Conservation (phyloP, 129 eudicot species). For the Gnaphalium uliginosum region DNA sequence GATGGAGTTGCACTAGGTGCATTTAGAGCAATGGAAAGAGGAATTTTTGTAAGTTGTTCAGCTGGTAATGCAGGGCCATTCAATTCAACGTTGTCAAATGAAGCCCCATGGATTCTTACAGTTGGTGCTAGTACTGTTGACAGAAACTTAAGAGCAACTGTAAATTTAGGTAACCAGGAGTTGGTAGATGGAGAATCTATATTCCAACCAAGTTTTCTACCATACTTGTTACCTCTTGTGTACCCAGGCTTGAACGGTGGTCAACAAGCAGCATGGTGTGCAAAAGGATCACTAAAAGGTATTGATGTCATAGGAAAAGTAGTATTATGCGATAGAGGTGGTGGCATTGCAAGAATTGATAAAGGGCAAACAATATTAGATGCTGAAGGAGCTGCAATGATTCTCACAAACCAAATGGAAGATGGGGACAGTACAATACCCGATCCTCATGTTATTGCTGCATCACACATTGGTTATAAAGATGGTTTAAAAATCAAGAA, state of each 20-base stretch:
- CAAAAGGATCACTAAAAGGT: slow-evolving; percentile 19
- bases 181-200: slow-evolving; percentile 35
- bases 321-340: slow-evolving; percentile 38
- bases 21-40: slow-evolving; percentile 36
- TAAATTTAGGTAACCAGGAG: slow-evolving; percentile 29
- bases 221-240: slow-evolving; percentile 27
- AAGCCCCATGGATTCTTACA: slow-evolving; percentile 46
- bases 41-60: slow-evolving; percentile 42
- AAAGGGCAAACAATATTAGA: slow-evolving; percentile 37
- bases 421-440: slow-evolving; percentile 33
- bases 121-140: slow-evolving; percentile 44
- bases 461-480: slow-evolving; percentile 24
- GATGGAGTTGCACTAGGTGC: slow-evolving; percentile 41
- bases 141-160: slow-evolving; percentile 36
- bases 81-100: slow-evolving; percentile 30
- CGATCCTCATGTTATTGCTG: slow-evolving; percentile 40
- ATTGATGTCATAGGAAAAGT: slow-evolving; percentile 33
- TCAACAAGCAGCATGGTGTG: slow-evolving; percentile 33
- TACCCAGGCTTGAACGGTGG: slow-evolving; percentile 28
- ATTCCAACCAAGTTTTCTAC: slow-evolving; percentile 33
- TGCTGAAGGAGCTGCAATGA: slow-evolving; percentile 42
- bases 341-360: slow-evolving; percentile 19
- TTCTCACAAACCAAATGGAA: slow-evolving; percentile 20
- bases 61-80: slow-evolving; percentile 40
- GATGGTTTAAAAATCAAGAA: slow-evolving; percentile 22